These are phyloP conservation scores for Tuber melanosporum DNA, from an alignment of 495 filamentous ascomycete species.

Conservation along the genomic window DNA sequence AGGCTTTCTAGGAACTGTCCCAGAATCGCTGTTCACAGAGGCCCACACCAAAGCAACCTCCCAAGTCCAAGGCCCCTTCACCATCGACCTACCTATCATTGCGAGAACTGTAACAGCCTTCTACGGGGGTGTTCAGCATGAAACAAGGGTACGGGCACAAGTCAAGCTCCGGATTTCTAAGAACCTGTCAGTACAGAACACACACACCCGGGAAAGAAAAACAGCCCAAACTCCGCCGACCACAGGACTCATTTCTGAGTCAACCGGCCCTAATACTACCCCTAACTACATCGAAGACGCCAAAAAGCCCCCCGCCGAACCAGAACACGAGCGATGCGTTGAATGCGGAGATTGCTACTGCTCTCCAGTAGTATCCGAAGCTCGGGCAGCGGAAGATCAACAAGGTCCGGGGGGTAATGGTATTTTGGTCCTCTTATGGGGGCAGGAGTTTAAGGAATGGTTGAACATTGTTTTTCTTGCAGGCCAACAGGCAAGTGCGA, in stretches of 20 bases:
- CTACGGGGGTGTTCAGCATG: conserved; percentile 11
- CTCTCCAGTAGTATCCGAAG: not conserved
- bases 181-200: not conserved
- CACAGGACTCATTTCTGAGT: not conserved
- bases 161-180: conserved; percentile 13
- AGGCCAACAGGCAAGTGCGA: not conserved
- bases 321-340: not conserved
- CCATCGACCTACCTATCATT: not conserved
- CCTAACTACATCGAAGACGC: not conserved
- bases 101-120: conserved; percentile 19
- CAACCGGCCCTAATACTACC: not conserved
- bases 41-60: not conserved
- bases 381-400: not conserved
- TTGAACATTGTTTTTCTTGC: not conserved
- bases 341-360: not conserved
- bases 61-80: not conserved
- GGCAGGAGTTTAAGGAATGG: not conserved
- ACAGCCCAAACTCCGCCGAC: not conserved
- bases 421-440: not conserved
- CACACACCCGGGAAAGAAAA: not conserved
- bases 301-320: not conserved
- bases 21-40: not conserved
- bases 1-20: not conserved
- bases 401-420: not conserved
- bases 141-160: conserved; percentile 25